Conservation (phyloP, 495 filamentous ascomycete species). For the Podospora pseudocomata region DNA sequence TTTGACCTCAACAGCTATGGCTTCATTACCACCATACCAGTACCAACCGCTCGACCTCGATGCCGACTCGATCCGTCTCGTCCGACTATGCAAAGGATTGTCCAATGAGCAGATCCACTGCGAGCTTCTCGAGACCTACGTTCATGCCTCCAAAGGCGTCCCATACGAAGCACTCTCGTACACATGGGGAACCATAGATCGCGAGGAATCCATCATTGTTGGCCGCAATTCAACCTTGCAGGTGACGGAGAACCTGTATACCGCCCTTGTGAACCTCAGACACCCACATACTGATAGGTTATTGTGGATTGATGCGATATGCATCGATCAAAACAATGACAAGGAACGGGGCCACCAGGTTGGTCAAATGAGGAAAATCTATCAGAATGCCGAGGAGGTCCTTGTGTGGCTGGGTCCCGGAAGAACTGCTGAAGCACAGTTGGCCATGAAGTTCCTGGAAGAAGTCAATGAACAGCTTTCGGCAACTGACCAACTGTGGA, state of each 20-base stretch:
- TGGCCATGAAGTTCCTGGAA: neutral
- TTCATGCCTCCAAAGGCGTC: neutral
- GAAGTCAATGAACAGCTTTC: neutral
- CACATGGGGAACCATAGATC: neutral
- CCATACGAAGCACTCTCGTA: constrained; percentile 9
- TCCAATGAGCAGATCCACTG: neutral
- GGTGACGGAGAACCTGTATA: neutral
- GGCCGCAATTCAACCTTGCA: neutral
- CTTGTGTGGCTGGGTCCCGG: neutral
- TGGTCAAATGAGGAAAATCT: constrained; percentile 3
- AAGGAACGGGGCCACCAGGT: constrained; percentile 1
- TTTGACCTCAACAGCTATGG: neutral
- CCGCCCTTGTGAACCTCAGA: neutral
- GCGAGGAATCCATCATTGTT: neutral
- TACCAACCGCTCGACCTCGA: constrained; percentile 5
- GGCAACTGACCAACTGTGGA: neutral
- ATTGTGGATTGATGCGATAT: constrained; percentile 8
- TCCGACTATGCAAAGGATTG: neutral
- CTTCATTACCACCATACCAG: neutral
- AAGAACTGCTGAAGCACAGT: neutral
- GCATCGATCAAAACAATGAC: constrained; percentile 8
- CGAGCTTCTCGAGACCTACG: constrained; percentile 14
- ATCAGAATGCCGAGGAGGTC: constrained; percentile 1
- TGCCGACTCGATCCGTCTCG: constrained; percentile 5
- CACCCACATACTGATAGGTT: neutral